Percentiles rank a stretch among this genome's conserved stretches.
These are phyloP conservation scores for Trametes coccinea DNA, from an alignment of 768 basidiomycete genomes.

Conservation along the genomic window DNA sequence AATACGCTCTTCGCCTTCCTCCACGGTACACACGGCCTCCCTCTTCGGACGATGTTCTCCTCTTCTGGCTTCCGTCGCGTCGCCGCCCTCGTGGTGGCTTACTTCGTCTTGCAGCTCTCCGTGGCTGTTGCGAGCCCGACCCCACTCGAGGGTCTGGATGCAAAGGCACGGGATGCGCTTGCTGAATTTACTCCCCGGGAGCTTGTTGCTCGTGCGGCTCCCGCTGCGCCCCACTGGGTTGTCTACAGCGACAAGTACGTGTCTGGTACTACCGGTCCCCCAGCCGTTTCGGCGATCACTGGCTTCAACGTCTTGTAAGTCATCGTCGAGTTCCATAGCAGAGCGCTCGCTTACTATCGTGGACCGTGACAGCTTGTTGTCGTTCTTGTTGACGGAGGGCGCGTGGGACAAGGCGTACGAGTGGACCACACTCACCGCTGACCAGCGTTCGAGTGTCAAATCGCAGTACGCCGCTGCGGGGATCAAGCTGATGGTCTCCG, in stretches of 20 bases:
- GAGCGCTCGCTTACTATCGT: not conserved
- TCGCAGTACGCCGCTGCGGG: conserved; percentile 54
- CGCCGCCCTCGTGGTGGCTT: conserved; percentile 9
- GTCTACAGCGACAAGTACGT: conserved; percentile 40
- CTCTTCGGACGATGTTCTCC: conserved; percentile 7
- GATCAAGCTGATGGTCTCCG: conserved; percentile 58
- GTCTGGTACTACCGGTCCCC: conserved; percentile 42
- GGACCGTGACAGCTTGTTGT: conserved; percentile 34
- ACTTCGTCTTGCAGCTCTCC: conserved; percentile 8
- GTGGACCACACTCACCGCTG: conserved; percentile 43
- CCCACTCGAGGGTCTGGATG: conserved; percentile 1
- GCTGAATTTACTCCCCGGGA: conserved; percentile 10
- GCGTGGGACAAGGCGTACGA: conserved; percentile 47
- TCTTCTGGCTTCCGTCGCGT: conserved; percentile 12
- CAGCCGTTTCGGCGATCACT: conserved; percentile 33
- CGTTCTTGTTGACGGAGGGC: conserved; percentile 45
- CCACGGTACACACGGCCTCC: not conserved
- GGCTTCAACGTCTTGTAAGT: conserved; percentile 41
- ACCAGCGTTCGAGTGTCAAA: conserved; percentile 43
- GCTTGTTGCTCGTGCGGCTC: conserved; percentile 17
- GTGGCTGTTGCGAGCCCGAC: conserved; percentile 5
- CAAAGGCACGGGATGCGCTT: conserved; percentile 7
- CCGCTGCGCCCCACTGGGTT: conserved; percentile 41
- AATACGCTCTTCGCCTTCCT: not conserved
- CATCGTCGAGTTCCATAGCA: not conserved